Evolutionary conservation across 1,284 basidiomycete genomes (phyloP).

Genomic region (Tremellales sp.): DNA sequence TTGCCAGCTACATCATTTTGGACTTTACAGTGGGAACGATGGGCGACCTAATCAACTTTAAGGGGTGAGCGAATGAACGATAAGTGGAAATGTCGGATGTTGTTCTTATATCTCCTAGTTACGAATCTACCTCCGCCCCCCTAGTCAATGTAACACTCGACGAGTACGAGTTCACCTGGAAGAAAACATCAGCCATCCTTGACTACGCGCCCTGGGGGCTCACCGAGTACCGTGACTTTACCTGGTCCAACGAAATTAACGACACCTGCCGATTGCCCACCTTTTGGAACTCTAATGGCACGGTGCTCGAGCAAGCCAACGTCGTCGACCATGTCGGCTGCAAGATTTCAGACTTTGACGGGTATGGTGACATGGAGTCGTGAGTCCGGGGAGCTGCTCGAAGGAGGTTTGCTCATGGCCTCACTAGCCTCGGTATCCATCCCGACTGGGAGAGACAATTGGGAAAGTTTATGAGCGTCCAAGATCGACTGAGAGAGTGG

Average conservation of each 20-base stretch:
- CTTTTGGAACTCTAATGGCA: constrained; percentile 73
- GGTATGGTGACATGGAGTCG: constrained; percentile 83
- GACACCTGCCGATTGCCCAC: constrained; percentile 66
- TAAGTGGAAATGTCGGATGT: constrained; percentile 50
- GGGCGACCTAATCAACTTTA: constrained; percentile 70
- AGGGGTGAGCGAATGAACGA: constrained; percentile 53
- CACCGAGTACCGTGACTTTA: background rate
- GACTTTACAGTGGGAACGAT: constrained; percentile 85
- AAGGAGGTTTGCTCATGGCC: too few species aligned
- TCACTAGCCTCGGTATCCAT: constrained; percentile 1
- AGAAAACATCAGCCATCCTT: constrained; percentile 61
- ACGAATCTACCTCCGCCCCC: background rate
- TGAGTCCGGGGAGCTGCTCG: constrained; percentile 60
- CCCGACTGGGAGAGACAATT: constrained; percentile 67
- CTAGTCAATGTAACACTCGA: constrained; percentile 46
- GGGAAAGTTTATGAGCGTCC: constrained; percentile 83
- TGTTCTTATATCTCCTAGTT: too few species aligned
- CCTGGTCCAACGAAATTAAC: constrained; percentile 54
- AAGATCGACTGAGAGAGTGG: constrained; percentile 82
- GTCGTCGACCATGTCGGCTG: constrained; percentile 63
- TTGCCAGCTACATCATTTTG: constrained; percentile 76
- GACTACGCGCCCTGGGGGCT: background rate
- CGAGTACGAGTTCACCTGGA: constrained; percentile 73
- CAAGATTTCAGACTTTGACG: constrained; percentile 72
- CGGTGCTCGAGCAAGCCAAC: constrained; percentile 62